Percentiles rank a stretch among this genome's conserved stretches.
Conservation (phyloP, 441 rosid species). For the Populus hybrid region DNA sequence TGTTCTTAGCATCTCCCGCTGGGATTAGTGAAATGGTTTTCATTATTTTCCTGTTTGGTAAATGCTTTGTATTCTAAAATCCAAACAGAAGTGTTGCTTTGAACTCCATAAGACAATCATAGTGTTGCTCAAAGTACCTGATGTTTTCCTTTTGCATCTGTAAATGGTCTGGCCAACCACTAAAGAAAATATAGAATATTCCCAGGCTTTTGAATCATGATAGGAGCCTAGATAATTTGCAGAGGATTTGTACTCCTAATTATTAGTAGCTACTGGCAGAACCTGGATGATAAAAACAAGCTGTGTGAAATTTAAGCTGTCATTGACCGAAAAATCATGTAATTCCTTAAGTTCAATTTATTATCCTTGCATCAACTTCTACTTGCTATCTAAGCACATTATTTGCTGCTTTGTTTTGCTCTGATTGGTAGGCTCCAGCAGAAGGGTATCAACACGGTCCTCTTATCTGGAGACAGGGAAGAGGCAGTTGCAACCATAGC, state of each 20-base stretch:
- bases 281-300: neutral
- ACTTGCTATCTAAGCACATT: neutral
- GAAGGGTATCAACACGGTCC: slow-evolving; percentile 77
- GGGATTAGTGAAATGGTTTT: neutral
- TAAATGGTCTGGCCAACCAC: neutral
- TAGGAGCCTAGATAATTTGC: neutral
- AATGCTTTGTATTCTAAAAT: neutral
- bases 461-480: slow-evolving; percentile 95
- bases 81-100: neutral
- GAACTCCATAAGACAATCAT: neutral
- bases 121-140: neutral
- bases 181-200: neutral
- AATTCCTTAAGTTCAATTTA: neutral
- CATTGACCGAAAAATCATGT: neutral
- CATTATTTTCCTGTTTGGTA: neutral
- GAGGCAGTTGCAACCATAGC: slow-evolving; percentile 91
- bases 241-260: neutral
- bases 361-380: neutral
- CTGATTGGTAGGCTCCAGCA: slow-evolving; percentile 54
- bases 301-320: neutral
- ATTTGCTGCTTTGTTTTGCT: slow-evolving; percentile 12
- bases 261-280: neutral
- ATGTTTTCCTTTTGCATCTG: neutral
- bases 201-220: neutral
- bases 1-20: neutral